phyloP scores from a whole-genome alignment of 2,329 filamentous ascomycete species.

The Aspergillus novofumigatus region DNA sequence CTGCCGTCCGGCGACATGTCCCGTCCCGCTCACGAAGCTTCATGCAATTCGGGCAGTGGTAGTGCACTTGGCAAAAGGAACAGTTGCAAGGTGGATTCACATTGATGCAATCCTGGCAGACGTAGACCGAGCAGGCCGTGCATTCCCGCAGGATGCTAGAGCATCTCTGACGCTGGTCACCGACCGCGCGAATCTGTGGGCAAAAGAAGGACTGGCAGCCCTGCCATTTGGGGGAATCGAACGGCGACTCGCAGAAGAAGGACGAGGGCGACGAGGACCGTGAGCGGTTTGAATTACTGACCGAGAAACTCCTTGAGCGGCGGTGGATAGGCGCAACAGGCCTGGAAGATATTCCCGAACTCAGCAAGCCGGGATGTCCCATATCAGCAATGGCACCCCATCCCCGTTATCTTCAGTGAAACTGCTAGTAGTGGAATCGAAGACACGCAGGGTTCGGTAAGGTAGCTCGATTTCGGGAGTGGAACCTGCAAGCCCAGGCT shows the following conservation, averaged over 20 bases:
- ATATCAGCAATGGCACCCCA: slow-evolving; percentile 21
- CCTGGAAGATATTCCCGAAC: slow-evolving; percentile 16
- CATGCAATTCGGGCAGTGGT: slow-evolving; percentile 43
- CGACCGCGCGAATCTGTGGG: slow-evolving; percentile 38
- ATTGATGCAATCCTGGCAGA: slow-evolving; percentile 43
- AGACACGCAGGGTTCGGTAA: slow-evolving; percentile 25
- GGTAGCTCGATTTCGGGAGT: slow-evolving; percentile 25
- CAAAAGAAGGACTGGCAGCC: slow-evolving; percentile 49
- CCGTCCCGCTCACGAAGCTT: slow-evolving; percentile 37
- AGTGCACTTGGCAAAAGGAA: slow-evolving; percentile 41
- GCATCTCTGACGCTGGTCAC: slow-evolving; percentile 45
- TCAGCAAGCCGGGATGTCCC: slow-evolving; percentile 17
- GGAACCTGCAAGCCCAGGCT: not conserved
- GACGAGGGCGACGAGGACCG: slow-evolving; percentile 39
- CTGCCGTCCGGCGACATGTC: slow-evolving; percentile 35
- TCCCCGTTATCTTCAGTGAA: slow-evolving; percentile 32
- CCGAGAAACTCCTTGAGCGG: slow-evolving; percentile 35
- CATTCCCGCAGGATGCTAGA: slow-evolving; percentile 43
- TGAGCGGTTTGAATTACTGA: slow-evolving; percentile 38
- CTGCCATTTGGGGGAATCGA: slow-evolving; percentile 40
- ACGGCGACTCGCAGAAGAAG: slow-evolving; percentile 32
- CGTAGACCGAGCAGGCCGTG: slow-evolving; percentile 42
- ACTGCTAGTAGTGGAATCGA: slow-evolving; percentile 33
- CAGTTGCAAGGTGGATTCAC: slow-evolving; percentile 41
- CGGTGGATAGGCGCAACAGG: slow-evolving; percentile 23